These are phyloP conservation scores for Leccinum sublutescens DNA, from an alignment of 768 basidiomycete genomes.

Conservation along the genomic window DNA sequence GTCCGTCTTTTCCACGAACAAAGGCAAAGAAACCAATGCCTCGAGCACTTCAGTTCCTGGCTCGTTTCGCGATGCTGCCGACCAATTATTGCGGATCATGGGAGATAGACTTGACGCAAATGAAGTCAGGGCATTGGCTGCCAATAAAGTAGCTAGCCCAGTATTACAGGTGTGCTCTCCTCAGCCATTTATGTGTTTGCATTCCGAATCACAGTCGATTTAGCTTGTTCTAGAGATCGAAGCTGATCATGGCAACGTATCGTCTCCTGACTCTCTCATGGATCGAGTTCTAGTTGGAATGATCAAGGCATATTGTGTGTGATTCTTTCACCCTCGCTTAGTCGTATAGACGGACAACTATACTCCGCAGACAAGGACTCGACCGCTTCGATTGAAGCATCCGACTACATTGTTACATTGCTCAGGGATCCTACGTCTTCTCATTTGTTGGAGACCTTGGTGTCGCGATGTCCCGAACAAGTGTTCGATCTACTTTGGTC, in stretches of 20 bases:
- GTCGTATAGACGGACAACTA: background rate
- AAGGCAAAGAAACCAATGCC: conserved; percentile 36
- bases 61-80: conserved; percentile 47
- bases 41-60: conserved; percentile 35
- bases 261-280: conserved; percentile 69
- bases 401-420: conserved; percentile 79
- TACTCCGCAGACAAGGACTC: conserved; percentile 40
- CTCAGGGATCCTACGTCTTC: conserved; percentile 87
- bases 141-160: conserved; percentile 75
- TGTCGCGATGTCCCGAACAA: conserved; percentile 55
- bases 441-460: conserved; percentile 82
- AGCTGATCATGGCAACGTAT: conserved; percentile 57
- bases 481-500: conserved; percentile 73
- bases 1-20: conserved; percentile 62
- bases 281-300: conserved; percentile 78
- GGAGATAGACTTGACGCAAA: conserved; percentile 57
- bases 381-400: conserved; percentile 43
- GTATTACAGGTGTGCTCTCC: conserved; percentile 56
- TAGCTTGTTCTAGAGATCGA: conserved; percentile 86
- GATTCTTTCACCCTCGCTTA: background rate
- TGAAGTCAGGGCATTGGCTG: conserved; percentile 75
- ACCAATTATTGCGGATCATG: conserved; percentile 49
- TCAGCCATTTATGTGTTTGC: conserved; percentile 6
- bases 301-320: conserved; percentile 63
- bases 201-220: conserved; percentile 8